These are phyloP conservation scores for Groenewaldozyma salmanticensis DNA, from an alignment of 805 yeast genomes.

Conservation along the genomic window DNA sequence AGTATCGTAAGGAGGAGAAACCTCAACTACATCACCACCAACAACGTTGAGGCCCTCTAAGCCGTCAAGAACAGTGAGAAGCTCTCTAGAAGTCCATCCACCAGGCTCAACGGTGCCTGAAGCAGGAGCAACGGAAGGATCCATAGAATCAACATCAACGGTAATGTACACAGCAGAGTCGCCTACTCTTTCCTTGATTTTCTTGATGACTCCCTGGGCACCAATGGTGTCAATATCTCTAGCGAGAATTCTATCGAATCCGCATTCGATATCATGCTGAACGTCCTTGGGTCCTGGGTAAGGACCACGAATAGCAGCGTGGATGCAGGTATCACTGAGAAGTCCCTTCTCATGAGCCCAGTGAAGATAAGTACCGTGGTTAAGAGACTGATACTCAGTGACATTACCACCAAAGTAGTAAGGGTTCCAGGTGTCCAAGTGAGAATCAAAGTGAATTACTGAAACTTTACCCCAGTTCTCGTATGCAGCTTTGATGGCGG, in stretches of 20 bases:
- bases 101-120: conserved; percentile 47
- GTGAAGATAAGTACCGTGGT: conserved; percentile 61
- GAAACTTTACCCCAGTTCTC: conserved; percentile 53
- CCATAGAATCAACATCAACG: conserved; percentile 44
- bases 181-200: conserved; percentile 28
- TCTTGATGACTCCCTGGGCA: conserved; percentile 40
- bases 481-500: conserved; percentile 52
- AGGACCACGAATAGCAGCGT: conserved; percentile 58
- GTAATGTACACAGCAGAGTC: conserved; percentile 6
- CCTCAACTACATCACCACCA: conserved; percentile 72
- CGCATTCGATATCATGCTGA: conserved; percentile 50
- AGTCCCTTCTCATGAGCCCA: conserved; percentile 61
- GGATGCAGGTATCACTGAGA: conserved; percentile 37
- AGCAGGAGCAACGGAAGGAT: conserved; percentile 44
- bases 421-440: conserved; percentile 63
- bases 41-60: conserved; percentile 51
- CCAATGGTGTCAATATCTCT: conserved; percentile 64
- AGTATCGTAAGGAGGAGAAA: conserved; percentile 53
- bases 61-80: conserved; percentile 48
- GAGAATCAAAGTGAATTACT: conserved; percentile 64
- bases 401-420: conserved; percentile 53
- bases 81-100: conserved; percentile 43
- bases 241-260: conserved; percentile 51
- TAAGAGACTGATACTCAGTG: conserved; percentile 45
- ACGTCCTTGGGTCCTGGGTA: conserved; percentile 40